These are phyloP conservation scores for Colletotrichum australisinense DNA, from an alignment of 2,329 filamentous ascomycete species.

Conservation along the genomic window DNA sequence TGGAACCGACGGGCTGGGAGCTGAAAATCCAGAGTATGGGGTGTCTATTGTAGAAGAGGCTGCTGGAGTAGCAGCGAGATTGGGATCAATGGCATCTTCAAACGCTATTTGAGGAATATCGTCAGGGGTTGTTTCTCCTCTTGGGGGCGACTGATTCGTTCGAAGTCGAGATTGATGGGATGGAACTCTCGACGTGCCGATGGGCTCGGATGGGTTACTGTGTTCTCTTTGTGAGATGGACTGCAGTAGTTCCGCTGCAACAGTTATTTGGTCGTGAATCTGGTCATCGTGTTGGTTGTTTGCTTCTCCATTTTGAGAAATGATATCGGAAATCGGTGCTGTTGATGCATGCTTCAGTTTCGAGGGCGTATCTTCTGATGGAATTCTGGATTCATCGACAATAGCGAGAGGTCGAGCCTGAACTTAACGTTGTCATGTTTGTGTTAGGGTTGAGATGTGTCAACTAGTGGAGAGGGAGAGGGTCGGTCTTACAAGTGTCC, in stretches of 20 bases:
- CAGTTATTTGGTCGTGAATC: neutral
- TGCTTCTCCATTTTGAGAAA: neutral
- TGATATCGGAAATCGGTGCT: neutral
- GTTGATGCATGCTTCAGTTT: neutral
- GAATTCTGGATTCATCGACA: neutral
- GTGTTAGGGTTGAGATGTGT: no score
- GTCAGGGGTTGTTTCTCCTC: neutral
- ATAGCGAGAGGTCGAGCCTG: neutral
- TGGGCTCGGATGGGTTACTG: neutral
- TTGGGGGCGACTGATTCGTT: no score
- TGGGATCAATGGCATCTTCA: neutral
- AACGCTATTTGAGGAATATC: neutral
- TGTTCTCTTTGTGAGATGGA: neutral
- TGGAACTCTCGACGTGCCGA: neutral
- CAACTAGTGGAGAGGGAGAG: no score
- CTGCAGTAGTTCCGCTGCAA: neutral
- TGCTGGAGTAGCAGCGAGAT: neutral
- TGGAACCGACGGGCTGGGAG: neutral
- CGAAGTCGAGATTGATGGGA: no score
- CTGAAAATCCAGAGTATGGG: neutral
- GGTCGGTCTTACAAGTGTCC: neutral
- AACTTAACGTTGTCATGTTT: neutral
- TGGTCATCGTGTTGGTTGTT: neutral
- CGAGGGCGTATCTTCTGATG: neutral
- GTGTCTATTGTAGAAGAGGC: neutral